Percentiles rank a stretch among this genome's conserved stretches.
Evolutionary conservation across 352 stramenopile species (phyloP).

Genomic region (Pythium guiyangense): DNA sequence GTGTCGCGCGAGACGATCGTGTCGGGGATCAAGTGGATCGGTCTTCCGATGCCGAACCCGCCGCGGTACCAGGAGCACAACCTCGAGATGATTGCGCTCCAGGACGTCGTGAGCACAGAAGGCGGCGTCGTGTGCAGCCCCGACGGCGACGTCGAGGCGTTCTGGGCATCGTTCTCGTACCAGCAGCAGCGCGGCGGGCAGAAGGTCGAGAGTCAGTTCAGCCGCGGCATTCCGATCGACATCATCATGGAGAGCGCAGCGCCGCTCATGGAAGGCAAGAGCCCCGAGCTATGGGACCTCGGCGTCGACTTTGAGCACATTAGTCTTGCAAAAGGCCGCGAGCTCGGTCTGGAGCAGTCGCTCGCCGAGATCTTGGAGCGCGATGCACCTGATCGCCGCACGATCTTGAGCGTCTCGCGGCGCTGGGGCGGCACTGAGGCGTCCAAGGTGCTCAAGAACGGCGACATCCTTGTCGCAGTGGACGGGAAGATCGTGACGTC

Average conservation of each 20-base stretch:
- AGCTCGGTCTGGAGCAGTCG: slow-evolving; percentile 79
- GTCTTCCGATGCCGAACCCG: slow-evolving; percentile 72
- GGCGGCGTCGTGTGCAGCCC: slow-evolving; percentile 75
- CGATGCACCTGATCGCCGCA: slow-evolving; percentile 58
- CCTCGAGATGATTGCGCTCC: slow-evolving; percentile 81
- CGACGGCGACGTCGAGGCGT: slow-evolving; percentile 67
- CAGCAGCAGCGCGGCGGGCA: slow-evolving; percentile 68
- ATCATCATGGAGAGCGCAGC: slow-evolving; percentile 86
- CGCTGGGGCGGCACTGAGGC: slow-evolving; percentile 75
- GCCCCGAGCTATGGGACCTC: slow-evolving; percentile 74
- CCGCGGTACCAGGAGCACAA: slow-evolving; percentile 87
- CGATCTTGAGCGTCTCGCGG: slow-evolving; percentile 76
- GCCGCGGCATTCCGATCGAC: slow-evolving; percentile 80
- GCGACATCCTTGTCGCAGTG: slow-evolving; percentile 84
- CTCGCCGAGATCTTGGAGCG: slow-evolving; percentile 75
- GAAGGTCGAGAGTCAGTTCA: slow-evolving; percentile 86
- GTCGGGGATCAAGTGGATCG: slow-evolving; percentile 84
- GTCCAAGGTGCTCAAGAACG: slow-evolving; percentile 64
- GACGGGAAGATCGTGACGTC: slow-evolving; percentile 81
- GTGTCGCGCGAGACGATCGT: slow-evolving; percentile 85
- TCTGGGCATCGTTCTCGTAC: slow-evolving; percentile 87
- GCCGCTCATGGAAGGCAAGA: slow-evolving; percentile 61
- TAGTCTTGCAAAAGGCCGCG: slow-evolving; percentile 84
- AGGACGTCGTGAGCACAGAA: slow-evolving; percentile 80
- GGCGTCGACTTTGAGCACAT: slow-evolving; percentile 87